Base-by-base conservation (phyloP, 2,329 filamentous ascomycete species). In the Ophiocordyceps camponoti-saundersi region DNA sequence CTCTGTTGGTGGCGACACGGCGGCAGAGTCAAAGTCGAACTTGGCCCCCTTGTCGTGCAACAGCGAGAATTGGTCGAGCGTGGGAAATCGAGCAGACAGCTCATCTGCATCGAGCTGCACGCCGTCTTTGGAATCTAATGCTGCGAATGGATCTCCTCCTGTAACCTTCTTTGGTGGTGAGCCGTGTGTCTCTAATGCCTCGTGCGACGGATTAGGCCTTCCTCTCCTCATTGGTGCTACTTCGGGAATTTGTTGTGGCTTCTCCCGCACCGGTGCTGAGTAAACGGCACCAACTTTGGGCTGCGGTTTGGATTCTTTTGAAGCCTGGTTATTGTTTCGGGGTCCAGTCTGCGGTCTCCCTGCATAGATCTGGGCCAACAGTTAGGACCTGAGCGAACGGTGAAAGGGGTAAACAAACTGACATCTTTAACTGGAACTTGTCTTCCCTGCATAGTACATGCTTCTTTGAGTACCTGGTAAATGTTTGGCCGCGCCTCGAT, bases 181-280 rank as follows among this genome's bases (percentile, higher is more conserved):
- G 68, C 82, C 40, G 15, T 18, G 18, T 34, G 18, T 6, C 6
- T 40, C 46, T 74, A 75, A 66, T 56, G 75, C 65, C 56, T 50
- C 56, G 20, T 66, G 65, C 10, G 65, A 61, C 16, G 67, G 57
- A 6, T 61, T 62, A 22, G 70, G 65, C 18, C 88, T 84, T 4
- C 92, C 92, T 65, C 92, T 77, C 50, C 92, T 78, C 92, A 96
- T 96, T 1, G 90, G 92, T 36, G 85, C 80, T 51, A 98, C 87
- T 22, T 95, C 87, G 10, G 92, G 92, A 47, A 96, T 80, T 10
- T 73, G 69, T 53, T 82, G 77, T 47, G 83, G 77, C 53, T 83
- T 40, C 36, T 40, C 75, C 48, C 83, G 77, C 23, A 78, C 67
- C 2, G 82, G 79, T n/a, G 84, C 79, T 6, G 86, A 78, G 56